Base-by-base conservation (phyloP, 2,329 filamentous ascomycete species). In the Myriosclerotinia duriaeana region DNA sequence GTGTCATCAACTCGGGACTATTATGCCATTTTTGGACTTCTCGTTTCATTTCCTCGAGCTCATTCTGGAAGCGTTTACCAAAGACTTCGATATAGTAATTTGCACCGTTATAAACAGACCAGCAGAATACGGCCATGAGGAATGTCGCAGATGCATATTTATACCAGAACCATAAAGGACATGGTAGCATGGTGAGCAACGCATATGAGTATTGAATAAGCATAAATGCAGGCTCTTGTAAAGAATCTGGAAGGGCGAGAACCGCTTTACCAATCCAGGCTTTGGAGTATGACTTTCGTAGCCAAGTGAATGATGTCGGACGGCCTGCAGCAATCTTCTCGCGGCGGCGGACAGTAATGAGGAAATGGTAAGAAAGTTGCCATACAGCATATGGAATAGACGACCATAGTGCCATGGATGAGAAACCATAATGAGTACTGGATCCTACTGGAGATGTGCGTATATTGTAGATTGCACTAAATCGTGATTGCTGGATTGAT, bases 31-130 rank as follows among this genome's bases (percentile, higher is more conserved):
- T 94, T 55, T 89, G 85, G 11, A 99, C 93, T 75, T 99, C 95
- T 65, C 87, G 87, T 79, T 90, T 93, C 80, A 99, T 85, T 63
- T 89, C 85, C 76, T 99, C 93, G 15, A 99, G 83, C 78, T 99
- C 95, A 76, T 94, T 97, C 81, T 99, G 92, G 82, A 99, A 98
- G 2, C 93, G 87, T 74, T 91, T 96, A 64, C 96, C 95, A 77
- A 98, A 99, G 1, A 98, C 92, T 74, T 99, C 95, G 75, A 99
- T 98, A 79, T 99, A 99, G 78, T 91, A 99, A 0, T 93, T 98
- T 22, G 95, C 92, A 42, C 95, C 95, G 73, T 99, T 99, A 81
- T 97, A 96, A 66, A 97, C 90, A 72, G 92, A 96, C 93, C 93
- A 97, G 53, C 87, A 83, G 75, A 99, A 98, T n/a, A 99, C 88